Conservation (phyloP, 345 rosid species). For the Microthlaspi erraticum region DNA sequence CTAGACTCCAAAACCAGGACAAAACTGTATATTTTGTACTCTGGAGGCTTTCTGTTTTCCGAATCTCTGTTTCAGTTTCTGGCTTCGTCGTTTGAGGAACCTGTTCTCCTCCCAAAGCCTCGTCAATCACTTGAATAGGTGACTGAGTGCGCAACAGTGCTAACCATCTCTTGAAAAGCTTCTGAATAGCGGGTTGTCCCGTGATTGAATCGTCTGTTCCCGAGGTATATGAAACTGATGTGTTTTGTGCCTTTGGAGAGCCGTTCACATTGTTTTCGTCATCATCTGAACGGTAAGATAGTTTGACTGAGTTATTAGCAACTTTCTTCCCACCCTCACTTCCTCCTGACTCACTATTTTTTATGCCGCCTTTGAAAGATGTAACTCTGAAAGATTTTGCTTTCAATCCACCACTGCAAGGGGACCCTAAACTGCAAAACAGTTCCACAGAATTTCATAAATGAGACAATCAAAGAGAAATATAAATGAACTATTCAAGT, state of each 20-base stretch:
- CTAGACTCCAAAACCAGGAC: conserved; percentile 69
- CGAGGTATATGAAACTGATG: conserved; percentile 66
- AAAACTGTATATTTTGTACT: conserved; percentile 43
- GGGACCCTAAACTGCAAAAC: conserved; percentile 71
- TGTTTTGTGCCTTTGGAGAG: conserved; percentile 64
- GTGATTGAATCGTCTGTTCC: conserved; percentile 58
- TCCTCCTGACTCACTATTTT: conserved; percentile 61
- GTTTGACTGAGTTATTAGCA: conserved; percentile 61
- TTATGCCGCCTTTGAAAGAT: conserved; percentile 75
- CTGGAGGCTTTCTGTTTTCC: conserved; percentile 45
- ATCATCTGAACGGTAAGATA: conserved; percentile 71
- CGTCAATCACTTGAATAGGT: conserved; percentile 58
- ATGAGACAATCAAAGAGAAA: conserved; percentile 6
- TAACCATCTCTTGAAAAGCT: conserved; percentile 84
- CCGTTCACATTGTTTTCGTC: conserved; percentile 58
- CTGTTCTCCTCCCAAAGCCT: conserved; percentile 56
- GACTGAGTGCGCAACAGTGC: conserved; percentile 60
- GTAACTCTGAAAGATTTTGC: conserved; percentile 65
- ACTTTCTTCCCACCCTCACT: conserved; percentile 59
- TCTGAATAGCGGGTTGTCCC: conserved; percentile 75
- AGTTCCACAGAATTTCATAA: conserved; percentile 39
- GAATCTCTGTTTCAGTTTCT: conserved; percentile 47
- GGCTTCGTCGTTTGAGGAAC: conserved; percentile 46
- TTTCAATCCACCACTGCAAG: conserved; percentile 51
- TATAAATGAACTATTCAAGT: conserved; percentile 1